Base-by-base conservation (phyloP, 108 stramenopile genomes). In the Aurantiochytrium sp. region DNA sequence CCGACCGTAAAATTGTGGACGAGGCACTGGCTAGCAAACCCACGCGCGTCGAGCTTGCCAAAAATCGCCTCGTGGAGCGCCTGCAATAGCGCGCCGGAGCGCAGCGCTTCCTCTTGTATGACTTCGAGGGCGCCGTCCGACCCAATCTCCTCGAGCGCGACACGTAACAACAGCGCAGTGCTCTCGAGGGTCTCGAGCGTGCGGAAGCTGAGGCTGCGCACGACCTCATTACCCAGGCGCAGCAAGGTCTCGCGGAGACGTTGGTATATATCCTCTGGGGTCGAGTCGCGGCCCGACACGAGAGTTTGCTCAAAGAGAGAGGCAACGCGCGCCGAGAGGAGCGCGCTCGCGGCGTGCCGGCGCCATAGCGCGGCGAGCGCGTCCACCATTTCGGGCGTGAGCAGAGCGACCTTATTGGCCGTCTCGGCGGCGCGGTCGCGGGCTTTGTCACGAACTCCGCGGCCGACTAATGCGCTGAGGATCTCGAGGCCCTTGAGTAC, bases 261-360 rank as follows among this genome's bases (percentile, higher is more conserved):
- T 10, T 81, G 73, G 24, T 48, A 81, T 30, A 81, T 81, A 42
- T 81, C 39, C 24, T 81, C 73, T 39, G 73, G 73, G n/a, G 73
- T 81, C 24, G 73, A 81, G 42, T 81, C 73, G 10, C 73, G 73
- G 45, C 73, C 73, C 10, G 73, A 81, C 6, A 81, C 73, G 2
- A 81, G 39, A 6, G 27, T n/a, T 21, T 48, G 73, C 30, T 81
- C 73, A 41, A 81, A 48, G 2, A 81, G 10, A 17, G 36, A 41
- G 10, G 45, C 24, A 12, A 30, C 15, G 6, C 42, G 42, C 24
- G 73, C 73, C 6, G 27, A 12, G n/a, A 81, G 24, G 12, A 65
- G 34, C 27, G 59, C 59, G 24, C 34, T 65, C 19, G 22, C 27
- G 8, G 59, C 27, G 19, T 65, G 34, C 15, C 34, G 27, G 32